These are phyloP conservation scores for Sporisorium exsertum DNA, from an alignment of 1,284 basidiomycete species.

Conservation along the genomic window DNA sequence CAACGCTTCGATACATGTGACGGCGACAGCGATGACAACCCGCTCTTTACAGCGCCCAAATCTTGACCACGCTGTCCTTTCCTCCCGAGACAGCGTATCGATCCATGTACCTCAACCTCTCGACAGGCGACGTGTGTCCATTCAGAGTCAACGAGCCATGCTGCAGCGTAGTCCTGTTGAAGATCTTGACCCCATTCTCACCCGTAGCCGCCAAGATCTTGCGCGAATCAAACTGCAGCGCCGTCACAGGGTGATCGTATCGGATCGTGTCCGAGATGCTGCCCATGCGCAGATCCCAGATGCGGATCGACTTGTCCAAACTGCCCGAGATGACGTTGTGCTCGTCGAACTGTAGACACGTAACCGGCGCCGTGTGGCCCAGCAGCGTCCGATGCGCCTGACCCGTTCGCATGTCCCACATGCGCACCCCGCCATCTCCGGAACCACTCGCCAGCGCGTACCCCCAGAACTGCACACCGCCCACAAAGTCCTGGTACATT, in stretches of 20 bases:
- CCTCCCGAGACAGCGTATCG: conserved; percentile 92
- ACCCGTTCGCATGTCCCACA: conserved; percentile 99
- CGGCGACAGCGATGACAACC: neutral
- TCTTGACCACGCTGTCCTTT: conserved; percentile 87
- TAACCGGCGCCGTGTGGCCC: conserved; percentile 93
- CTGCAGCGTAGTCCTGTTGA: conserved; percentile 93
- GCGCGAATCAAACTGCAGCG: conserved; percentile 90
- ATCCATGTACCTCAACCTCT: conserved; percentile 94
- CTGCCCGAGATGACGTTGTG: conserved; percentile 90
- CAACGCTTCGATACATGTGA: neutral
- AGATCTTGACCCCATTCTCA: conserved; percentile 93
- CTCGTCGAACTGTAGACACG: conserved; percentile 96
- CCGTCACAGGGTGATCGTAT: conserved; percentile 90
- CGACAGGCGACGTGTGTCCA: conserved; percentile 90
- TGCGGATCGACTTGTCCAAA: conserved; percentile 82
- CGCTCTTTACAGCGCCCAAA: conserved; percentile 84
- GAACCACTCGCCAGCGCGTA: conserved; percentile 96
- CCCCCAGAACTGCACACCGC: conserved; percentile 97
- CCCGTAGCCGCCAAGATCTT: conserved; percentile 94
- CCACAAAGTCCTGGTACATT: conserved; percentile 97
- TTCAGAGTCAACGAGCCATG: conserved; percentile 86
- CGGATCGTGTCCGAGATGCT: conserved; percentile 86
- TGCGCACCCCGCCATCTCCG: conserved; percentile 93
- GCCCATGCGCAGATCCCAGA: conserved; percentile 94
- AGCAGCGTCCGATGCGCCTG: conserved; percentile 93